Base-by-base conservation (phyloP, 2,329 filamentous ascomycete genomes). In the Thielaviopsis populi region DNA sequence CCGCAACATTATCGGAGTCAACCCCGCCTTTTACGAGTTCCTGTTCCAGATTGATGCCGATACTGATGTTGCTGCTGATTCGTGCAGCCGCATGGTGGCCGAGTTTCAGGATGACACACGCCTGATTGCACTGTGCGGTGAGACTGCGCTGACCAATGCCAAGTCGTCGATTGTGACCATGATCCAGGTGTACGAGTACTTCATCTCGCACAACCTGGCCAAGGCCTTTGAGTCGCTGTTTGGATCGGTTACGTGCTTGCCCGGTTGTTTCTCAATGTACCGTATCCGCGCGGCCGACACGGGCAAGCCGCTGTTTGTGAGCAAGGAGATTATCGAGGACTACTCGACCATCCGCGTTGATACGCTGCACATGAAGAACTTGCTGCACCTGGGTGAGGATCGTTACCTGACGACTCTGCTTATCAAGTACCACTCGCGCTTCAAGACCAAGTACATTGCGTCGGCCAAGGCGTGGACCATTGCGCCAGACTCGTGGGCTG, bases 151-250 rank as follows among this genome's bases (percentile, higher is more conserved):
- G 59, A 91, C 87, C 67, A 99, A 99, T 72, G 88, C 91, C 66
- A 96, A 96, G 74, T 82, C 87, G 6, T 96, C 92, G 0, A 90
- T 95, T 71, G 84, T 95, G 69, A 99, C 94, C 61, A 97, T 97
- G 92, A 99, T 99, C 73, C 94, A 99, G 75, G 92, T 99, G 41
- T 99, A 97, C 79, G 92, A 99, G 75, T 99, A 99, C 80, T 99
- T 91, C 78, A 99, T 99, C 71, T 97, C 92, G 61, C 92, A 99
- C 79, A 95, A 97, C 73, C 77, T 99, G 69, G 86, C 89, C 69
- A 97, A 99, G 77, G 94, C 92, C 13, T 99, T 99, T 73, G 92
- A 97, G 76, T 94, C 88, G 76, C 80, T 99, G 70, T 99, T 99
- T 72, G 94, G 92, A 65, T 95, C 89, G 69, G 92, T 99, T 69